Conservation (phyloP, 495 filamentous ascomycete species). For the Aspergillus sclerotioniger region DNA sequence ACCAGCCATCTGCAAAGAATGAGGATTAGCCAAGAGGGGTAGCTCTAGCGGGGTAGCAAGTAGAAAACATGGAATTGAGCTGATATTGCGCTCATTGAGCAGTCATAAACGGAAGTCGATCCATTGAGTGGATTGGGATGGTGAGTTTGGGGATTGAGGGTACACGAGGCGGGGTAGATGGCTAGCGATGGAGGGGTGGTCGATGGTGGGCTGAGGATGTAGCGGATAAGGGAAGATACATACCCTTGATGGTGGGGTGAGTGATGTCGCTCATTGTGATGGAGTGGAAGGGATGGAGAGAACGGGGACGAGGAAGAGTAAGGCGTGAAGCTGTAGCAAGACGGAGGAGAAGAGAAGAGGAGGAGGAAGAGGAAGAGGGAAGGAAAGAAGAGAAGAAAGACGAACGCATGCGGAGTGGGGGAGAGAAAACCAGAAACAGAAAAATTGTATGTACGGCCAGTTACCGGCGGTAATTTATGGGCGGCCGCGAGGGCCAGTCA, state of each 20-base stretch:
- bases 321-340: conserved; percentile 19
- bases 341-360: conserved; percentile 14
- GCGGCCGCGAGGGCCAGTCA: conserved; percentile 2
- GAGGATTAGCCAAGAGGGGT: conserved; percentile 3
- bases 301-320: conserved; percentile 14
- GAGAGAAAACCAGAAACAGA: conserved; percentile 15
- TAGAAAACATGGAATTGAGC: conserved; percentile 3
- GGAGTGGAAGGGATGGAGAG: conserved; percentile 20
- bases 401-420: conserved; percentile 25
- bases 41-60: conserved; percentile 7
- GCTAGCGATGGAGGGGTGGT: conserved; percentile 20
- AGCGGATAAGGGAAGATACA: conserved; percentile 17
- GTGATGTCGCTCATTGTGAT: conserved; percentile 55
- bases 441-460: conserved; percentile 18
- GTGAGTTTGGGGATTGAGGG: background rate
- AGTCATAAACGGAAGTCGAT: background rate
- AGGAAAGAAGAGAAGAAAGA: conserved; percentile 26
- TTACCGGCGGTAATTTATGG: conserved; percentile 12
- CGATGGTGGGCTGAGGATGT: conserved; percentile 4
- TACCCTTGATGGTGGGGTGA: conserved; percentile 62
- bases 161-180: conserved; percentile 25
- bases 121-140: conserved; percentile 6
- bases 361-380: conserved; percentile 14
- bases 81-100: background rate
- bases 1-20: conserved; percentile 86